phyloP scores from a whole-genome alignment of 768 basidiomycete genomes.

The Agaricus blazei region DNA sequence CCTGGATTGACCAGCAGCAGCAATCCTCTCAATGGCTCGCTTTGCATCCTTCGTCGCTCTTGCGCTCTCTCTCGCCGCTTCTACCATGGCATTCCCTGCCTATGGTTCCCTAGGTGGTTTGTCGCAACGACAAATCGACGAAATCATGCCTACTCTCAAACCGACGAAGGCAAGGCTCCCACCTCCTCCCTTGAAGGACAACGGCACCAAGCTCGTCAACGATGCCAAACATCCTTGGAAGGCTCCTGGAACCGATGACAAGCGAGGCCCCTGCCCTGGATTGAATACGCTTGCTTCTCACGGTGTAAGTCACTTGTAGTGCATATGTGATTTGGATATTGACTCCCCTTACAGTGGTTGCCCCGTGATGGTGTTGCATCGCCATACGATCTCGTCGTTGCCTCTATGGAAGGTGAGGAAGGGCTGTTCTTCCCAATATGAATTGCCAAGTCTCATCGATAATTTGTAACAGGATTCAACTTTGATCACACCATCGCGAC shows the following conservation, averaged over 20 bases:
- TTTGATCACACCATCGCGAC: slow-evolving; percentile 13
- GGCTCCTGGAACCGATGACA: slow-evolving; percentile 9
- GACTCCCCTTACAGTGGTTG: slow-evolving; percentile 7
- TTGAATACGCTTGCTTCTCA: slow-evolving; percentile 17
- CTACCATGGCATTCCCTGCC: too few relatives aligned
- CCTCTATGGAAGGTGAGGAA: slow-evolving; percentile 14
- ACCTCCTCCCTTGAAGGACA: too few relatives aligned
- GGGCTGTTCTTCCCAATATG: not conserved
- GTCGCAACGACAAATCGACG: too few relatives aligned
- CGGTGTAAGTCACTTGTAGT: slow-evolving; percentile 7
- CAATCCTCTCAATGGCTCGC: too few relatives aligned
- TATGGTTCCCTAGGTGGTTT: too few relatives aligned
- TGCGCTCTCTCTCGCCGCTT: too few relatives aligned
- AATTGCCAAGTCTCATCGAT: not conserved
- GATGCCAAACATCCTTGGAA: slow-evolving; percentile 9
- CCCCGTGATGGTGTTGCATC: slow-evolving; percentile 12
- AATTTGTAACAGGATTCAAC: slow-evolving; percentile 13
- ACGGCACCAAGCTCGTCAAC: too few relatives aligned
- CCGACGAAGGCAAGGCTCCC: too few relatives aligned
- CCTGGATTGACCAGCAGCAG: too few relatives aligned
- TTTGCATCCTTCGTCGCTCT: too few relatives aligned
- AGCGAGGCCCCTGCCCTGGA: slow-evolving; percentile 18
- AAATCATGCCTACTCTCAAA: too few relatives aligned
- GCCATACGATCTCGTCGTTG: slow-evolving; percentile 12
- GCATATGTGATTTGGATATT: not conserved